Base-by-base conservation (phyloP, 2,329 filamentous ascomycete species). In the Paradendryphiella salina region DNA sequence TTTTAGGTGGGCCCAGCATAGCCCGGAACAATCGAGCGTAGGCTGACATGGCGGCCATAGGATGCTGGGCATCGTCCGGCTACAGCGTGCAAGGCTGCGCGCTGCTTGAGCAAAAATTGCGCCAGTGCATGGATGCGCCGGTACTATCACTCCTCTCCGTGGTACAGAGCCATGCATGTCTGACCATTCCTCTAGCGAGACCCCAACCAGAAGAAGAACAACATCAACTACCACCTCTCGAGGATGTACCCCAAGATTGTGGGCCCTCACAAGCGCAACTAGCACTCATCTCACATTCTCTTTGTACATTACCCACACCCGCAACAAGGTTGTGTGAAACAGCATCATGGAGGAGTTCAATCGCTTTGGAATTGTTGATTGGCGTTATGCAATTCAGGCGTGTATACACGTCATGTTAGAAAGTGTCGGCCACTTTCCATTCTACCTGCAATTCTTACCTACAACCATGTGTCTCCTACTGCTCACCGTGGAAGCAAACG, bases 181-280 rank as follows among this genome's bases (percentile, higher is more conserved):
- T 60, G 42, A 64, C 54, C 33, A 23, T 34, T 33, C 48, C 18
- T 51, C 55, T 69, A 86, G 84, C 83, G 79, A 80, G 74, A 80
- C 39, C 73, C 74, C 57, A 73, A 76, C 47, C 72, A 75, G 59
- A 83, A 84, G 71, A 90, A 86, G 78, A 93, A 85, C 73, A 85
- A 83, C 59, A 91, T 97, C 83, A 97, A 97, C 77, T 92, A 92
- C 80, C 92, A 96, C 73, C 79, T 97, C 35, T 82, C 83, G 60
- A 84, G 94, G 66, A 83, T 89, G 78, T 88, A 87, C 65, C 84
- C 85, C 11, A 84, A 86, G 72, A 79, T 95, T 79, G 82, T 86
- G 76, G 82, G 87, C 67, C 81, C 85, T 60, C 78, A 85, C 82
- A 83, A 92, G 75, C 81, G 80, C 73, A 83, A 86, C 64, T 84